These are phyloP conservation scores for Plantago coronopus DNA, from an alignment of 305 asterid genomes.

Conservation along the genomic window DNA sequence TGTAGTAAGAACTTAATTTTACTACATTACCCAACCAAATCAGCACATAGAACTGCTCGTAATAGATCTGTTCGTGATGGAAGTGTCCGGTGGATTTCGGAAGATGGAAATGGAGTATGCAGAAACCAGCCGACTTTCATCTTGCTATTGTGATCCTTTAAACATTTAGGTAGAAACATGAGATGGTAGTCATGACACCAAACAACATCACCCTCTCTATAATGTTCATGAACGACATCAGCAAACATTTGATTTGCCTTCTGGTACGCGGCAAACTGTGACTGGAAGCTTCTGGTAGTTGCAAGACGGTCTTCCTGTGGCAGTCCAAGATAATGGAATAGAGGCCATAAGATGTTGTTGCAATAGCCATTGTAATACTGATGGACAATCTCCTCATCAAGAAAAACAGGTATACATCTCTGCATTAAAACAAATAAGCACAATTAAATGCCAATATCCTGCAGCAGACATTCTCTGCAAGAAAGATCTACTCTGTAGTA, in stretches of 20 bases:
- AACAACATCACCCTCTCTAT: conserved; percentile 85
- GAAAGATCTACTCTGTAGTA: too few relatives aligned
- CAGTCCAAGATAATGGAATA: conserved; percentile 88
- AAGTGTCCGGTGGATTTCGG: conserved; percentile 89
- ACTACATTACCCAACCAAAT: conserved; percentile 80
- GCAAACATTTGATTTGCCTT: conserved; percentile 93
- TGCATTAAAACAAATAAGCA: conserved; percentile 29
- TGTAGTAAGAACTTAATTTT: conserved; percentile 12
- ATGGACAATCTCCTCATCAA: conserved; percentile 86
- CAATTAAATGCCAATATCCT: conserved; percentile 13
- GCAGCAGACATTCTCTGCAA: conserved; percentile 1
- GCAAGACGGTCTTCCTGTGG: conserved; percentile 96
- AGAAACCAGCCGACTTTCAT: conserved; percentile 98
- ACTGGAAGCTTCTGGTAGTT: conserved; percentile 86
- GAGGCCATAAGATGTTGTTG: conserved; percentile 89
- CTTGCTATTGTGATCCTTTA: conserved; percentile 63
- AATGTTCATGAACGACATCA: conserved; percentile 70
- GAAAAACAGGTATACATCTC: conserved; percentile 91
- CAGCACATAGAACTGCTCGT: conserved; percentile 85
- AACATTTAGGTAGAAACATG: conserved; percentile 84
- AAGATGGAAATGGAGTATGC: conserved; percentile 94
- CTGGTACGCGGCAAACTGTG: conserved; percentile 82
- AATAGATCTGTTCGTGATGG: conserved; percentile 88
- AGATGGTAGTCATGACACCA: conserved; percentile 98
- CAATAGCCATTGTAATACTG: conserved; percentile 94